A percentile compares a stretch with the other conserved stretches of the same genome.
These are phyloP conservation scores for Phytophthora hibernalis DNA, from an alignment of 352 stramenopile genomes.

Conservation along the genomic window DNA sequence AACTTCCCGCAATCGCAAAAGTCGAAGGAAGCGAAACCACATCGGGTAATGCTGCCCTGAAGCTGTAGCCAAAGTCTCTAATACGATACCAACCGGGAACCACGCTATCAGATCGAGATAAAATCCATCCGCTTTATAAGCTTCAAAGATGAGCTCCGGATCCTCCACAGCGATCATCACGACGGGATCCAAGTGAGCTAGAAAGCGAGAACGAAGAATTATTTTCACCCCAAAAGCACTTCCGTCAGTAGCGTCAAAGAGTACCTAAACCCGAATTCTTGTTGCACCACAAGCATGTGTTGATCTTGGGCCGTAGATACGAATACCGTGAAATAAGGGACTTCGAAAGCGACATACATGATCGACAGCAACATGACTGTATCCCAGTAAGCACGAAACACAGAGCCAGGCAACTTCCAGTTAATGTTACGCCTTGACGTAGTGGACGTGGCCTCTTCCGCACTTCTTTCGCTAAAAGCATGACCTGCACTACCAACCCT, in stretches of 20 bases:
- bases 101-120: constrained; percentile 60
- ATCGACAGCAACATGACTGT: constrained; percentile 45
- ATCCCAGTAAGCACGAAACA: constrained; percentile 67
- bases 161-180: constrained; percentile 67
- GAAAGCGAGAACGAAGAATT: constrained; percentile 52
- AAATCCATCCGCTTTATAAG: constrained; percentile 66
- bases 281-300: constrained; percentile 47
- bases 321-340: constrained; percentile 77
- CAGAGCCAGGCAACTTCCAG: constrained; percentile 60
- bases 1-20: constrained; percentile 58
- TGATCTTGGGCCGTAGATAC: constrained; percentile 60
- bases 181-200: constrained; percentile 66
- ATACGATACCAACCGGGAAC: constrained; percentile 50
- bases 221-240: constrained; percentile 63
- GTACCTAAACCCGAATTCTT: constrained; percentile 44
- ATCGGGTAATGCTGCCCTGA: constrained; percentile 36
- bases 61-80: constrained; percentile 47
- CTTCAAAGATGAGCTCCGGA: constrained; percentile 60
- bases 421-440: not conserved
- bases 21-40: constrained; percentile 52
- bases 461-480: too few species aligned
- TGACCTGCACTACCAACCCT: constrained; percentile 22
- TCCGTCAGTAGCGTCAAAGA: constrained; percentile 48
- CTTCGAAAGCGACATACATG: constrained; percentile 69
- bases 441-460: too few species aligned